Base-by-base conservation (phyloP, 2,329 filamentous ascomycete genomes). In the Xylaria arbuscula region DNA sequence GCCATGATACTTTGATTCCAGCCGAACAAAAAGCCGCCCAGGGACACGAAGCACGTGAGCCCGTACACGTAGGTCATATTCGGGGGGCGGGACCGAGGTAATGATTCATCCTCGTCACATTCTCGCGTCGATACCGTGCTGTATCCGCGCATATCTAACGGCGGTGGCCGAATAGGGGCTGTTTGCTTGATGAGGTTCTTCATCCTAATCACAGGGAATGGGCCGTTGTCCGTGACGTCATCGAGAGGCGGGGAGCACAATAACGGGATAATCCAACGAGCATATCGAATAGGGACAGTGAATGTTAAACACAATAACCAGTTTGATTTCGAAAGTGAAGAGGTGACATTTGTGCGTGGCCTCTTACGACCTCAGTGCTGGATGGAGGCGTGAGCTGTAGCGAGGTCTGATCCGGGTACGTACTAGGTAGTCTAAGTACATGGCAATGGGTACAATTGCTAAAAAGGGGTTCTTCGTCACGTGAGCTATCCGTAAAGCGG, bases 1-100 rank as follows among this genome's bases (percentile, higher is more conserved):
- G 74, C 73, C 76, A 78, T 77, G 22, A 76, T 76, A 13, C 76
- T 76, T 47, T 78, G 76, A 47, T 77, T 73, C 75, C 75, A 78
- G 32, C 76, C 76, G 38, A 78, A 78, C 47, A 78, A 72, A 63
- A 78, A 78, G 10, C 68, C 75, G 10, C 77, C 76, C 9, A 76
- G 57, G 15, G 73, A 76, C 8, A 76, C 73, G 62, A 76, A 76
- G 11, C 72, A 70, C 8, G 76, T 77, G 64, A 78, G 74, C 8
- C 70, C 68, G 63, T 78, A 77, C 22, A 78, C 76, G 69, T 77
- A 78, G 17, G 62, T 63, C 57, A 78, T 72, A 48, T 76, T 75
- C 9, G 76, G 69, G 11, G 70, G 73, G 1, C 76, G 75, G 13
- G 62, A 13, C n/a, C 19, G 38, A 1, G 19, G 24, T 15, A 36